Evolutionary conservation across 768 basidiomycete species (phyloP), one percentile per base, ranked within the genome.

Genomic region (Suillus americanus): DNA sequence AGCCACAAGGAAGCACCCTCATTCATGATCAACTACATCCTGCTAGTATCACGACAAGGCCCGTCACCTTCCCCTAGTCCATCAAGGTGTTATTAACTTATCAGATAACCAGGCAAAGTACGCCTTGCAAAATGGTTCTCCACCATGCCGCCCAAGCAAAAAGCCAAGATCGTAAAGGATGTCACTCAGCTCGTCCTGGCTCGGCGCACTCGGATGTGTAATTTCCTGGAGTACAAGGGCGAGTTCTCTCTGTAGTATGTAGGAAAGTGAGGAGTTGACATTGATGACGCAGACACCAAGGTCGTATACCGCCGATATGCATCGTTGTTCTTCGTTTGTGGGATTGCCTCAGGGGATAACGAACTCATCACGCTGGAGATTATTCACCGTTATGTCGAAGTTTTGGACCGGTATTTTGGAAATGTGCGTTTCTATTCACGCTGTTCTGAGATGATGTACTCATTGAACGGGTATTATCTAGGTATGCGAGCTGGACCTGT

Each of bases 191-290:
- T 97, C 41, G 95, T 98, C 37, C 82, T 97, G 53, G 92, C 89
- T 60, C 85, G 97, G 60, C 84, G 92, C 64, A 92, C 92, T 59
- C 83, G 91, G 62, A 96, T 95, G 94, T 97, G 95, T 74, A 99
- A 98, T 78, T 91, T 99, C 72, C 78, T 98, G 46, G 97, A 99
- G 75, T 97, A 97, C 82, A 97, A 96, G 81, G 96, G 96, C 90
- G 65, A 69, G 85, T 65, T 67, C 16, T 33, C 30, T 37, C 3
- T 70, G 78, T 77, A 35, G 75, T 66, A 75, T 79, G 25, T 66
- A 13, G 18, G 41, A 56, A 18, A 37, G n/a, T 33, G 10, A 54
- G 33, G 40, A 48, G 16, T 50, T 51, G 48, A 61, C 10, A 5
- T 12, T 56, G 28, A 33, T 33, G 4, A 50, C 40, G 54, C 74